Evolutionary conservation across 2,329 filamentous ascomycete species (phyloP).

Genomic region (Fusarium sp.): DNA sequence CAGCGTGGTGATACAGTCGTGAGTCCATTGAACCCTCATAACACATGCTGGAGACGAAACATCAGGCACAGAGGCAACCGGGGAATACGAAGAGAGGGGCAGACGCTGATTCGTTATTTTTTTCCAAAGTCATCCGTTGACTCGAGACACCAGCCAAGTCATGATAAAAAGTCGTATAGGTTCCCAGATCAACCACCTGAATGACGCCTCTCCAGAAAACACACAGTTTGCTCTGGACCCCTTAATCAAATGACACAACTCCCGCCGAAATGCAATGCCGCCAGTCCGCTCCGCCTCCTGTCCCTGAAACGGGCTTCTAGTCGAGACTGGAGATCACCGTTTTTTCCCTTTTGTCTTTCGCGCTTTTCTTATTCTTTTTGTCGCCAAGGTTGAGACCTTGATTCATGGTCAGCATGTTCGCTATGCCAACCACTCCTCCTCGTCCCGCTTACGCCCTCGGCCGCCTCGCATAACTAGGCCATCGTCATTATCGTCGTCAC

Average conservation of each 20-base stretch:
- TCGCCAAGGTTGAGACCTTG: constrained; percentile 9
- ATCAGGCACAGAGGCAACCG: background rate
- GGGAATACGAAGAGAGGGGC: background rate
- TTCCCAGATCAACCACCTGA: constrained; percentile 40
- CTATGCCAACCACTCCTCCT: constrained; percentile 70
- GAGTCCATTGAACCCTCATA: background rate
- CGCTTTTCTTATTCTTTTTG: constrained; percentile 27
- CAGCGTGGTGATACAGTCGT: background rate
- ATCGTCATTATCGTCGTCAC: constrained; percentile 68
- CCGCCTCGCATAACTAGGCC: constrained; percentile 67
- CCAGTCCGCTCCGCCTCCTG: constrained; percentile 34
- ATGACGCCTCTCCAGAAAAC: constrained; percentile 41
- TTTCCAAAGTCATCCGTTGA: constrained; percentile 27
- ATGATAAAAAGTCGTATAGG: constrained; percentile 38
- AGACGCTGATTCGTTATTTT: constrained; percentile 38
- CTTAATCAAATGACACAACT: constrained; percentile 39
- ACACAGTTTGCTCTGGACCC: constrained; percentile 17
- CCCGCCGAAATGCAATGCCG: constrained; percentile 46
- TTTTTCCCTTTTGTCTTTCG: constrained; percentile 25
- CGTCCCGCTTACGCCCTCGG: constrained; percentile 61
- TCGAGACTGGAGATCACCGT: constrained; percentile 18
- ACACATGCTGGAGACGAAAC: background rate
- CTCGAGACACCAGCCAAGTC: constrained; percentile 9
- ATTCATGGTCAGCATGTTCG: constrained; percentile 7
- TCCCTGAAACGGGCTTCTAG: constrained; percentile 22